These are phyloP conservation scores for Gossypium schwendimanii DNA, from an alignment of 441 rosid genomes.

Conservation along the genomic window DNA sequence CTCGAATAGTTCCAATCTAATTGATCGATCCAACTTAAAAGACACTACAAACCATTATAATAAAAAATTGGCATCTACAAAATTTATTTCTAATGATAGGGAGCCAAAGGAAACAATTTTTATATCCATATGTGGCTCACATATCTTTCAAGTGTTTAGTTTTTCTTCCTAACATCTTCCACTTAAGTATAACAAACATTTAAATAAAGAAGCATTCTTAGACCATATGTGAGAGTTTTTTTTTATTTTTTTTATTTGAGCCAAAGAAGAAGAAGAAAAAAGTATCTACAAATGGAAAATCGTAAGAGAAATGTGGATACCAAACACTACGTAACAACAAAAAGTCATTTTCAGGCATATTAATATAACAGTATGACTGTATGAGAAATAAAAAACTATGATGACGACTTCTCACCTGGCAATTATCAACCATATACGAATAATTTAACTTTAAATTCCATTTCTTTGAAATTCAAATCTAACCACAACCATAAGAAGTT, in stretches of 20 bases:
- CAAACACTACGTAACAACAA: too few relatives aligned
- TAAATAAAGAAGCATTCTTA: background rate
- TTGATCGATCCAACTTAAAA: too few relatives aligned
- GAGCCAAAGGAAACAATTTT: background rate
- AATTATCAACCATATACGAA: background rate
- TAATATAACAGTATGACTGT: too few relatives aligned
- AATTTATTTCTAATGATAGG: background rate
- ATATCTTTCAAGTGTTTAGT: background rate
- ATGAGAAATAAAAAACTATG: too few relatives aligned
- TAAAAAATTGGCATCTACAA: background rate
- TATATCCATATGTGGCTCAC: background rate
- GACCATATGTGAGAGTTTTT: background rate
- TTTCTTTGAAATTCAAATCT: constrained; percentile 14
- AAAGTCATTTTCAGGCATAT: too few relatives aligned
- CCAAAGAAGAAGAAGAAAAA: too few relatives aligned
- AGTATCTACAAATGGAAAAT: too few relatives aligned
- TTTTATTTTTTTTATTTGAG: too few relatives aligned
- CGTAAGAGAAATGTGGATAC: too few relatives aligned
- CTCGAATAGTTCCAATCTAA: too few relatives aligned
- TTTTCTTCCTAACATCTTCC: background rate
- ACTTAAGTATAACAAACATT: background rate
- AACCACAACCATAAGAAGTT: constrained; percentile 19
- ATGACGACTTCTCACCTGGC: background rate
- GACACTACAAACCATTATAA: background rate
- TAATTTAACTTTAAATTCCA: background rate